A percentile compares a stretch with the other conserved stretches of the same genome.
Conservation (phyloP, 495 filamentous ascomycete genomes). For the Hypoxylon lienhwacheense region DNA sequence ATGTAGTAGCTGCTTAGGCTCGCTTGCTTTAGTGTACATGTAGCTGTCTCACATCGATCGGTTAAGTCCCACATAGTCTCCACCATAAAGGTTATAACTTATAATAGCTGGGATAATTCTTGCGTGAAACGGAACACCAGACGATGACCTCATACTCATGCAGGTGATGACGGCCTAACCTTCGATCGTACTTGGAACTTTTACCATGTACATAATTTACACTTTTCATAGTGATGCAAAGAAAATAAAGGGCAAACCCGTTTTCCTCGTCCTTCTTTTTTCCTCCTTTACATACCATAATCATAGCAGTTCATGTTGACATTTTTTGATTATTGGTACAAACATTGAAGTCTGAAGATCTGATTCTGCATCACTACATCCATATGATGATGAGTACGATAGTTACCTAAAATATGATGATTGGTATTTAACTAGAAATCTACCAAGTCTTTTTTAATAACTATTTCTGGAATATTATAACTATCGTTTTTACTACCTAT, state of each 20-base stretch:
- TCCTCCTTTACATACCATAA: slow-evolving; percentile 5
- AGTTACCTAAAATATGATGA: too few species aligned
- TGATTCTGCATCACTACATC: too few species aligned
- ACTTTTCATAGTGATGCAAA: slow-evolving; percentile 23
- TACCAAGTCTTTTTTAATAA: too few species aligned
- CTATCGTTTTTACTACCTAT: too few species aligned
- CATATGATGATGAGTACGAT: too few species aligned
- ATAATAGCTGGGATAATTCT: slow-evolving; percentile 8
- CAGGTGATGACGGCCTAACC: slow-evolving; percentile 2
- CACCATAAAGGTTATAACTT: slow-evolving; percentile 20
- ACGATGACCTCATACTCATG: slow-evolving; percentile 26
- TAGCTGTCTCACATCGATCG: slow-evolving; percentile 22
- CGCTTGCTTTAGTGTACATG: not conserved
- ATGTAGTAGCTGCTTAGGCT: too few species aligned
- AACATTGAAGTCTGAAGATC: too few species aligned
- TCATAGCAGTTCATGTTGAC: slow-evolving; percentile 4
- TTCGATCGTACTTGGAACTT: slow-evolving; percentile 5
- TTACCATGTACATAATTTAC: slow-evolving; percentile 12
- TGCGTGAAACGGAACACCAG: not conserved
- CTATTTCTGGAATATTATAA: too few species aligned
- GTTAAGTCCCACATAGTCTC: too few species aligned
- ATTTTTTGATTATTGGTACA: too few species aligned
- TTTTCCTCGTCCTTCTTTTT: too few species aligned
- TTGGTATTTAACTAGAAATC: too few species aligned
- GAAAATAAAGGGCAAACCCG: slow-evolving; percentile 3